Conservation (phyloP, 495 filamentous ascomycete species). For the Penicilliopsis zonata region DNA sequence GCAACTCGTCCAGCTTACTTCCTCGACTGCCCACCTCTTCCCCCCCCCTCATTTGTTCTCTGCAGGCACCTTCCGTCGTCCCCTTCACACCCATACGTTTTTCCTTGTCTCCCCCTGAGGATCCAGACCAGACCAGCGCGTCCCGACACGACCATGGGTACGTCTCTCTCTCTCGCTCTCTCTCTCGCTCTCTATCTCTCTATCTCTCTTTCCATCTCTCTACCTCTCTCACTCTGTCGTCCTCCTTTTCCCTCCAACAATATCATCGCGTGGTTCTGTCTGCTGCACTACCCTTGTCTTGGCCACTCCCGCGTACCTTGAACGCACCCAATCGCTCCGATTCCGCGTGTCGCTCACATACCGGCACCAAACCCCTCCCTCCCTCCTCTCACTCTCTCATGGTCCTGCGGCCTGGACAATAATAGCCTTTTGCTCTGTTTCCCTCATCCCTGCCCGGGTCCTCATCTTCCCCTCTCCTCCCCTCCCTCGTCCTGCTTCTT, state of each 20-base stretch:
- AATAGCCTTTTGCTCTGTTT: slow-evolving; percentile 1
- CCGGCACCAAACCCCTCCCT: neutral
- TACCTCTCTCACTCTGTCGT: slow-evolving; percentile 17
- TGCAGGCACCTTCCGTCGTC: too few species aligned
- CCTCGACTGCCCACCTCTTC: too few species aligned
- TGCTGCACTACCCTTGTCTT: slow-evolving; percentile 10
- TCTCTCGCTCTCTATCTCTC: neutral
- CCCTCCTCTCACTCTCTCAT: neutral
- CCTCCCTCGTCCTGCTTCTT: slow-evolving; percentile 5
- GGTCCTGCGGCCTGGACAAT: neutral
- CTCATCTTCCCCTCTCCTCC: slow-evolving; percentile 1
- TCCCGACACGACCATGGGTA: slow-evolving; percentile 17
- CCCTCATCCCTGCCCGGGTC: neutral
- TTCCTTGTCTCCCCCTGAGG: too few species aligned
- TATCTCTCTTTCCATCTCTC: slow-evolving; percentile 1
- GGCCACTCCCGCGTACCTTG: slow-evolving; percentile 15
- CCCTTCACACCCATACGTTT: too few species aligned
- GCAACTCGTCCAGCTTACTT: too few species aligned
- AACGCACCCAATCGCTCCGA: neutral
- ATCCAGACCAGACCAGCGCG: slow-evolving; percentile 2
- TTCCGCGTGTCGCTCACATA: neutral
- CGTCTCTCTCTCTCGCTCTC: slow-evolving; percentile 1
- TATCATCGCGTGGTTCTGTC: slow-evolving; percentile 12
- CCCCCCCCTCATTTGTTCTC: too few species aligned
- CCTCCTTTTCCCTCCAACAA: slow-evolving; percentile 10